A percentile compares a stretch with the other conserved stretches of the same genome.
These are phyloP conservation scores for Epichloe hybrida DNA, from an alignment of 2,329 filamentous ascomycete genomes.

Conservation along the genomic window DNA sequence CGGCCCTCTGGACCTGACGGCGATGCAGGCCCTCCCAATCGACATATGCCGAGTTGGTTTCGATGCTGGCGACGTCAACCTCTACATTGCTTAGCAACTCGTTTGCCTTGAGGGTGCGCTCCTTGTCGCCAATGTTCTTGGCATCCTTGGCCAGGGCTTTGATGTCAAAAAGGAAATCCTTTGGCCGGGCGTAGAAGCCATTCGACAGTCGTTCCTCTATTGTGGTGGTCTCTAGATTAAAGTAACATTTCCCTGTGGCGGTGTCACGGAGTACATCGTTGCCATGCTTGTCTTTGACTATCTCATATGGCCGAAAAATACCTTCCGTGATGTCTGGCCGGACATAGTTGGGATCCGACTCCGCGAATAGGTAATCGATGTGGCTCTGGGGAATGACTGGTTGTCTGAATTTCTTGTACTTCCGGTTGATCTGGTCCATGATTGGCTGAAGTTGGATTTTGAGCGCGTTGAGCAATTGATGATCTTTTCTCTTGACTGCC, in stretches of 20 bases:
- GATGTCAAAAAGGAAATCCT: constrained; percentile 82
- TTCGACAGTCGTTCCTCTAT: constrained; percentile 96
- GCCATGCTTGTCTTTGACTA: constrained; percentile 66
- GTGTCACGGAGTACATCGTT: constrained; percentile 64
- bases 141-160: constrained; percentile 75
- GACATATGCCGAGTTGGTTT: constrained; percentile 49
- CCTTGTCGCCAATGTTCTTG: constrained; percentile 66
- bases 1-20: constrained; percentile 53
- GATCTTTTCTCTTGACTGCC: constrained; percentile 67
- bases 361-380: constrained; percentile 73
- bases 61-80: constrained; percentile 73
- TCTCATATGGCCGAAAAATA: constrained; percentile 62
- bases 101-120: constrained; percentile 73
- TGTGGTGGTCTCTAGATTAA: constrained; percentile 83
- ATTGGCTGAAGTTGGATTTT: constrained; percentile 86
- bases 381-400: constrained; percentile 61
- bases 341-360: constrained; percentile 63
- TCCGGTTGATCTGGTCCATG: constrained; percentile 90
- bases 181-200: constrained; percentile 83
- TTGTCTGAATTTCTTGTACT: constrained; percentile 77
- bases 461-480: constrained; percentile 69
- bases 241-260: constrained; percentile 72
- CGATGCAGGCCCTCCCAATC: constrained; percentile 76
- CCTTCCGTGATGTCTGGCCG: constrained; percentile 38
- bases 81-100: constrained; percentile 89